Evolutionary conservation across 2,329 filamentous ascomycete genomes (phyloP).

Genomic region (Eutypa lata): DNA sequence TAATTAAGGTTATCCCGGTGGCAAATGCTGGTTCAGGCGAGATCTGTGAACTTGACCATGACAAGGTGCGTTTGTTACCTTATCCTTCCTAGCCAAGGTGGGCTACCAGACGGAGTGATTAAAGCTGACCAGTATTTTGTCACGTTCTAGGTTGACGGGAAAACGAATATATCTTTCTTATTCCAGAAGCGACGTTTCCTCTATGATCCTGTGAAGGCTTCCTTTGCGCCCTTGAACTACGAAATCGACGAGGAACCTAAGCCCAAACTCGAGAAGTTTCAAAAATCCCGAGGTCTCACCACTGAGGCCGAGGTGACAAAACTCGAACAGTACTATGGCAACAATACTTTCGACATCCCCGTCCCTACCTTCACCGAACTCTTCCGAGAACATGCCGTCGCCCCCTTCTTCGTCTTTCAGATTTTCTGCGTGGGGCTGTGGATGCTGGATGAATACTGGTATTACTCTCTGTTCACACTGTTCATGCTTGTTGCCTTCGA

Average conservation of each 20-base stretch:
- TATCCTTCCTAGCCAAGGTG: neutral
- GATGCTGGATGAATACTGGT: conserved; percentile 99
- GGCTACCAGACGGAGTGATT: too few relatives aligned
- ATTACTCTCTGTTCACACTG: conserved; percentile 97
- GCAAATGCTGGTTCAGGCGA: conserved; percentile 87
- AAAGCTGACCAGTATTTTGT: conserved; percentile 3
- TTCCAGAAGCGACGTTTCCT: conserved; percentile 98
- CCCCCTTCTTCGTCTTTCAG: conserved; percentile 99
- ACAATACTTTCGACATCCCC: conserved; percentile 96
- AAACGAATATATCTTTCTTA: conserved; percentile 79
- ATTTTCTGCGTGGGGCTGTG: conserved; percentile 97
- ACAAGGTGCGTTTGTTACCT: conserved; percentile 57
- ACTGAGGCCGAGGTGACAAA: conserved; percentile 72
- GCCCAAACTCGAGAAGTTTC: conserved; percentile 74
- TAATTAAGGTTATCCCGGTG: conserved; percentile 90
- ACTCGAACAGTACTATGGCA: conserved; percentile 88
- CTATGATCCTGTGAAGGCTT: conserved; percentile 66
- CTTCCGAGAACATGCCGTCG: conserved; percentile 97
- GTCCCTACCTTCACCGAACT: conserved; percentile 94
- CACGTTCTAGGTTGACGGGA: conserved; percentile 59
- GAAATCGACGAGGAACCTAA: conserved; percentile 82
- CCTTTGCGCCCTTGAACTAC: conserved; percentile 81
- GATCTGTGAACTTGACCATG: conserved; percentile 77
- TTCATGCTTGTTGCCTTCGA: conserved; percentile 98
- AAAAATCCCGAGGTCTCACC: conserved; percentile 72